These are phyloP conservation scores for Fusarium duplospermum DNA, from an alignment of 2,329 filamentous ascomycete species.

Conservation along the genomic window DNA sequence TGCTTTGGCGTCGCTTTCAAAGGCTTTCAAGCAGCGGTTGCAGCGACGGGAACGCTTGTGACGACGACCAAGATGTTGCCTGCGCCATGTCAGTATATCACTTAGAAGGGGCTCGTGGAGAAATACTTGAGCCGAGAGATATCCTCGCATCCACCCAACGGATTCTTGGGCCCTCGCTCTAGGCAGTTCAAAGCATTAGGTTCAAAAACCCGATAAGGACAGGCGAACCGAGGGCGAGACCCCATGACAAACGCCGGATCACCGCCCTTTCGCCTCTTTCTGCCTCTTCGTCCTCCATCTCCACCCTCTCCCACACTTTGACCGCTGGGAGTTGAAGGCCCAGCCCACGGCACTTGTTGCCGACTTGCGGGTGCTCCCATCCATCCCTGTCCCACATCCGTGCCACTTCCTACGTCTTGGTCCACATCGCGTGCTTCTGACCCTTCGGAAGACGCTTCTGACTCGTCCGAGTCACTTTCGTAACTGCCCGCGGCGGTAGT, in stretches of 20 bases:
- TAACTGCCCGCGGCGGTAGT: background rate
- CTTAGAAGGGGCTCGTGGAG: background rate
- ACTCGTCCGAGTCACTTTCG: background rate
- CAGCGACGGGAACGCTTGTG: conserved; percentile 3
- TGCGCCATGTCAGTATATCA: background rate
- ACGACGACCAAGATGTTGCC: background rate
- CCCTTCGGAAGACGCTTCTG: background rate
- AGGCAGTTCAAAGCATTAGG: background rate
- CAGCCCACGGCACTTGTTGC: background rate
- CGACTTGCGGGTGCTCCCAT: background rate
- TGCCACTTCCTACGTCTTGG: background rate
- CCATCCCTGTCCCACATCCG: background rate
- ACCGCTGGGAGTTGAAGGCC: background rate
- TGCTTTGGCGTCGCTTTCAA: background rate
- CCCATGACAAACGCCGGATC: background rate
- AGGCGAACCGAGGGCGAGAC: background rate
- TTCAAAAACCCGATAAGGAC: background rate
- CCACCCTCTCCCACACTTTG: background rate
- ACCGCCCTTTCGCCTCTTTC: background rate
- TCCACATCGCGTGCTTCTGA: background rate
- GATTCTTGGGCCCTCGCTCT: background rate
- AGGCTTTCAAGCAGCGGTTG: background rate
- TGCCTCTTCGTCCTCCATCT: background rate
- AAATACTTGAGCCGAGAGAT: background rate
- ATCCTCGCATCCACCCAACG: background rate